Evolutionary conservation across 2,329 filamentous ascomycete genomes (phyloP).

Genomic region (Fusarium armeniacum): DNA sequence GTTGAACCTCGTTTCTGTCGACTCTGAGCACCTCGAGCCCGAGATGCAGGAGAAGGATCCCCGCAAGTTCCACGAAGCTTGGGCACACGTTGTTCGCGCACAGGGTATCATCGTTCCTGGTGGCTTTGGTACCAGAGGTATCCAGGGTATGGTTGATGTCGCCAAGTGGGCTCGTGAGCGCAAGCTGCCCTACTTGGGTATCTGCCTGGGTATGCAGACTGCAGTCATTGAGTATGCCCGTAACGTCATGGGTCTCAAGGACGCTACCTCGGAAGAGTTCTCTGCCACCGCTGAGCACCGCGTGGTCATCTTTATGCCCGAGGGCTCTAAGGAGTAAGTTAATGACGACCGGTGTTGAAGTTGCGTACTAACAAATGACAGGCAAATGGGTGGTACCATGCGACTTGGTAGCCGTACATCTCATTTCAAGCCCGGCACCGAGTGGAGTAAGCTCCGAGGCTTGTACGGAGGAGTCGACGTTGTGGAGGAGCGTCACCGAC

Average conservation of each 20-base stretch:
- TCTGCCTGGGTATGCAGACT: slow-evolving; percentile 93
- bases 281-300: slow-evolving; percentile 71
- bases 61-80: slow-evolving; percentile 85
- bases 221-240: slow-evolving; percentile 91
- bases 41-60: slow-evolving; percentile 72
- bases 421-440: slow-evolving; percentile 79
- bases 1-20: slow-evolving; percentile 85
- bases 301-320: slow-evolving; percentile 93
- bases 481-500: slow-evolving; percentile 83
- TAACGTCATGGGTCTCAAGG: slow-evolving; percentile 75
- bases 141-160: slow-evolving; percentile 88
- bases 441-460: slow-evolving; percentile 83
- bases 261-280: slow-evolving; percentile 70
- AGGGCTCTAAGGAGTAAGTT: slow-evolving; percentile 63
- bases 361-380: slow-evolving; percentile 16
- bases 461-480: slow-evolving; percentile 74
- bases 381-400: slow-evolving; percentile 83
- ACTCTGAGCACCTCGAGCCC: slow-evolving; percentile 85
- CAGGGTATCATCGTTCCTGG: slow-evolving; percentile 70
- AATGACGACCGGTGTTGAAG: rapidly evolving
- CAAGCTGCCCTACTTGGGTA: slow-evolving; percentile 85
- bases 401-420: slow-evolving; percentile 82
- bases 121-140: slow-evolving; percentile 83
- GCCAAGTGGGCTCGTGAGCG: slow-evolving; percentile 90
- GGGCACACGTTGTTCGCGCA: slow-evolving; percentile 82